These are phyloP conservation scores for Verticillium nubilum DNA, from an alignment of 2,329 filamentous ascomycete genomes.

Conservation along the genomic window DNA sequence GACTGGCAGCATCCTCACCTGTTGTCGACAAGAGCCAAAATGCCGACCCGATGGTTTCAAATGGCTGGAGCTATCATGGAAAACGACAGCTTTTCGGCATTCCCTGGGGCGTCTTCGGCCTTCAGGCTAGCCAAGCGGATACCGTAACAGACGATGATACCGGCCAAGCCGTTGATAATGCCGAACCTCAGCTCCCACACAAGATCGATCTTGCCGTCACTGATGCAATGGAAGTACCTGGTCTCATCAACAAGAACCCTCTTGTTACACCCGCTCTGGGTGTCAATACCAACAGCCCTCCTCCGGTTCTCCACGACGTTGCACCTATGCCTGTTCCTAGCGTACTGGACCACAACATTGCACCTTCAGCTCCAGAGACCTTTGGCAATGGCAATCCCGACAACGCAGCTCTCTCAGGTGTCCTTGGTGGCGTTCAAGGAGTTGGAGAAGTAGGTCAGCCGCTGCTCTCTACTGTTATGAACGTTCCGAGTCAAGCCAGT, in stretches of 20 bases:
- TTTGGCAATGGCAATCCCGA: neutral
- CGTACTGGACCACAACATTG: neutral
- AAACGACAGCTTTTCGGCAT: constrained; percentile 6
- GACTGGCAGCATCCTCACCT: neutral
- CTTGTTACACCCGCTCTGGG: neutral
- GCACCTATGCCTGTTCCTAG: neutral
- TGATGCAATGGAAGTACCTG: neutral
- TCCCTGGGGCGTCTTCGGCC: constrained; percentile 5
- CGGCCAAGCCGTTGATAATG: neutral
- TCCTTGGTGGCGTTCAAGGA: neutral
- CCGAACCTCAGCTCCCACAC: neutral
- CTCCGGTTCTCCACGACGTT: neutral
- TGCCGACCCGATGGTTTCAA: neutral
- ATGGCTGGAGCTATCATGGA: neutral
- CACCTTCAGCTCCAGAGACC: neutral
- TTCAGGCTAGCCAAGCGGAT: neutral
- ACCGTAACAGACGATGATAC: neutral
- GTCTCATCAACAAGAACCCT: neutral
- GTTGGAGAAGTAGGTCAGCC: neutral
- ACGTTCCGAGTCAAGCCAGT: neutral
- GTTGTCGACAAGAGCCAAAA: neutral
- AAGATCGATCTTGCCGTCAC: neutral
- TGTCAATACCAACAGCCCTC: neutral
- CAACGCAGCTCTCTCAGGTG: neutral
- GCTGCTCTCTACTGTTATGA: neutral